Conservation (phyloP, 495 filamentous ascomycete species). For the Podospora fimiseda region DNA sequence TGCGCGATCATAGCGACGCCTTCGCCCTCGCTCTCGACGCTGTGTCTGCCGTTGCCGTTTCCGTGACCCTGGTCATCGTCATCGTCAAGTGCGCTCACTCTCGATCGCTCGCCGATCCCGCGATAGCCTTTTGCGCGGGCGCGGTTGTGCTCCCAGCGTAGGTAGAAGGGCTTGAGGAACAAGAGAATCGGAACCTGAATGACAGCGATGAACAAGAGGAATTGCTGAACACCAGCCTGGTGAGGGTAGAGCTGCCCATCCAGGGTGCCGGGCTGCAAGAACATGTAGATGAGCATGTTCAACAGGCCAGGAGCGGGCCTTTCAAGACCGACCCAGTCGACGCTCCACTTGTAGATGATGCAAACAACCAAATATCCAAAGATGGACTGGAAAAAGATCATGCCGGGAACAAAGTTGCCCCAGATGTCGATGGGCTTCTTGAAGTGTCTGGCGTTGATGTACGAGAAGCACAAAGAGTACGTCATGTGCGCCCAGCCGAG, state of each 20-base stretch:
- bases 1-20: slow-evolving; percentile 89
- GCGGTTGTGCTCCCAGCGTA: slow-evolving; percentile 85
- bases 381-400: slow-evolving; percentile 99
- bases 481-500: slow-evolving; percentile 98
- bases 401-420: slow-evolving; percentile 93
- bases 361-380: slow-evolving; percentile 93
- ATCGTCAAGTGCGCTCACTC: slow-evolving; percentile 78
- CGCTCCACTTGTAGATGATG: slow-evolving; percentile 94
- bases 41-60: slow-evolving; percentile 51
- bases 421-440: slow-evolving; percentile 89
- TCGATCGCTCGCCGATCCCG: slow-evolving; percentile 78
- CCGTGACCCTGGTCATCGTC: slow-evolving; percentile 62
- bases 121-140: slow-evolving; percentile 84
- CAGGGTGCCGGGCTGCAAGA: slow-evolving; percentile 75
- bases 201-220: slow-evolving; percentile 77
- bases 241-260: slow-evolving; percentile 66
- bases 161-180: slow-evolving; percentile 90
- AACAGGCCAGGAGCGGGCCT: slow-evolving; percentile 73
- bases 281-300: slow-evolving; percentile 99
- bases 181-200: slow-evolving; percentile 83
- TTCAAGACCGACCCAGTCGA: slow-evolving; percentile 72
- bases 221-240: slow-evolving; percentile 66
- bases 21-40: slow-evolving; percentile 72
- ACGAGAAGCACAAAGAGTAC: slow-evolving; percentile 88
- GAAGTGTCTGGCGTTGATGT: slow-evolving; percentile 90